Evolutionary conservation across 78 protist species (phyloP).

Genomic region (Blattamonas nauphoetae): DNA sequence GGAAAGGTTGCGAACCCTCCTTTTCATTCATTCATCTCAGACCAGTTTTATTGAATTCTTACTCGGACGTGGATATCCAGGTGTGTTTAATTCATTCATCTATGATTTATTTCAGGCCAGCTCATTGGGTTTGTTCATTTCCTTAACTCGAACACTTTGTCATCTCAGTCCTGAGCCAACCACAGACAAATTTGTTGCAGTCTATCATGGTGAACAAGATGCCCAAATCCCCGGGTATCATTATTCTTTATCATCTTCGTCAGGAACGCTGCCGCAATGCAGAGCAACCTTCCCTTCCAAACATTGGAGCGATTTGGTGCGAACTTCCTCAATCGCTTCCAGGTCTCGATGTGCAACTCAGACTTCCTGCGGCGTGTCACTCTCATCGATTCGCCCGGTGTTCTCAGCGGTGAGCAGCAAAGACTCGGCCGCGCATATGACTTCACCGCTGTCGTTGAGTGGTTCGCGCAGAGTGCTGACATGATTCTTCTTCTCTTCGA

Average conservation of each 20-base stretch:
- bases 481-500: conserved; percentile 77
- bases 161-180: conserved; percentile 78
- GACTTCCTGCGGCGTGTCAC: conserved; percentile 44
- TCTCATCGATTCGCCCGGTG: conserved; percentile 80
- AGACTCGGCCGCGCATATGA: conserved; percentile 66
- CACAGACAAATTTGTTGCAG: conserved; percentile 77
- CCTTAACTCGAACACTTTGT: background rate
- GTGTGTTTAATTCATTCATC: conserved; percentile 56
- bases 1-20: background rate
- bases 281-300: conserved; percentile 60
- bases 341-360: conserved; percentile 36
- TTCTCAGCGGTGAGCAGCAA: conserved; percentile 69
- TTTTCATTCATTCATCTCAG: background rate
- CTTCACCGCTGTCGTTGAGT: conserved; percentile 26
- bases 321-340: conserved; percentile 39
- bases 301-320: conserved; percentile 62
- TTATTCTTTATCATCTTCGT: background rate
- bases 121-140: background rate
- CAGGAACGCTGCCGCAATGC: conserved; percentile 27
- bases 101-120: conserved; percentile 46
- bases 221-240: conserved; percentile 54
- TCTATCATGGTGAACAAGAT: conserved; percentile 67
- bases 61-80: background rate
- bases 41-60: background rate
- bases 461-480: conserved; percentile 42